Evolutionary conservation across 352 stramenopile species (phyloP).

Genomic region (Pythium vanterpoolii): DNA sequence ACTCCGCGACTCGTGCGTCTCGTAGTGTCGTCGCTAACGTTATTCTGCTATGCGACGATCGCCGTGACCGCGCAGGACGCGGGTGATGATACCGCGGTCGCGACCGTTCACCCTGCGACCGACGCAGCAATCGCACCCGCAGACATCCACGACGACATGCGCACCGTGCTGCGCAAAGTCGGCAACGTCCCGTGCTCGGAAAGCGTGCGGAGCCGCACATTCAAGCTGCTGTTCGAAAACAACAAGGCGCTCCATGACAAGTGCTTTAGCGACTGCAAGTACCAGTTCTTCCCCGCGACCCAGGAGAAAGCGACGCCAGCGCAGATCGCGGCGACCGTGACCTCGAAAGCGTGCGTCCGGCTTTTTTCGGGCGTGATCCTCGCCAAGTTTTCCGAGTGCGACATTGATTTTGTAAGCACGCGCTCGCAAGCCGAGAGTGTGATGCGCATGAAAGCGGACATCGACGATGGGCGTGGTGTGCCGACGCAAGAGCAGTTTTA

Average conservation of each 20-base stretch:
- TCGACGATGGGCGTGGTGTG: conserved; percentile 12
- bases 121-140: not conserved
- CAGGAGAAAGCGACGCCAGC: conserved; percentile 37
- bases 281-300: conserved; percentile 60
- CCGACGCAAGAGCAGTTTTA: conserved; percentile 27
- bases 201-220: conserved; percentile 8
- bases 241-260: conserved; percentile 50
- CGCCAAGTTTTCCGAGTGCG: conserved; percentile 37
- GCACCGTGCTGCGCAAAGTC: conserved; percentile 19
- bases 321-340: conserved; percentile 35
- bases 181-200: conserved; percentile 17
- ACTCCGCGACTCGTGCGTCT: too few species aligned
- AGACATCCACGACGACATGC: conserved; percentile 22
- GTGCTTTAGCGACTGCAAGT: conserved; percentile 43
- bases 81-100: not conserved
- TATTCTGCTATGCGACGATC: not conserved
- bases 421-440: conserved; percentile 25
- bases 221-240: conserved; percentile 41
- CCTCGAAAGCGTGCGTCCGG: conserved; percentile 31
- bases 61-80: not conserved
- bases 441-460: conserved; percentile 26
- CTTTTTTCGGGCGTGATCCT: conserved; percentile 20
- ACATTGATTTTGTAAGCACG: conserved; percentile 29
- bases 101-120: not conserved
- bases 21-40: too few species aligned